Evolutionary conservation across 805 yeast species (phyloP).

Genomic region (Suhomyces emberorum): DNA sequence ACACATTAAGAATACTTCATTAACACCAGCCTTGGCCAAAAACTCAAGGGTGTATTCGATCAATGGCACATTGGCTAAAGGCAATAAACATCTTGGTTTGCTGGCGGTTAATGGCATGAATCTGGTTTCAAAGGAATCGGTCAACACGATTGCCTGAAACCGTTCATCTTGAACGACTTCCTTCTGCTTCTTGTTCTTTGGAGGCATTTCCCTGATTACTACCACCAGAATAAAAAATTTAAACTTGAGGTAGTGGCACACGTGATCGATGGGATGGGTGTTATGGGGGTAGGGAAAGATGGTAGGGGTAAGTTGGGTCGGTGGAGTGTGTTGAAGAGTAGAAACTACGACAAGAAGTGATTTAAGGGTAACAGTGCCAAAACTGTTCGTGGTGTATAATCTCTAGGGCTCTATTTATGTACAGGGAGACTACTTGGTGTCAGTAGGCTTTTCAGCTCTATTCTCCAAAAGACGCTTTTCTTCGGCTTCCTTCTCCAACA

Average conservation of each 20-base stretch:
- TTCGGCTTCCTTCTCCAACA: constrained; percentile 14
- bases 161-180: constrained; percentile 66
- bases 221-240: background rate
- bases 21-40: constrained; percentile 83
- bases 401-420: no score
- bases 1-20: constrained; percentile 87
- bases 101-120: constrained; percentile 89
- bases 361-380: no score
- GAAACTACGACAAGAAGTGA: no score
- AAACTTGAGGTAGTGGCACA: background rate
- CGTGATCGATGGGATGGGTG: no score
- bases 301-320: background rate
- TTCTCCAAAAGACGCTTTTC: constrained; percentile 4
- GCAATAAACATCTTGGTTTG: constrained; percentile 86
- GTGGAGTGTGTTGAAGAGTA: no score
- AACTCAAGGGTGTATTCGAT: constrained; percentile 94
- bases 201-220: constrained; percentile 32
- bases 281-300: background rate
- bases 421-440: no score
- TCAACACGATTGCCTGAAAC: constrained; percentile 89
- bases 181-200: constrained; percentile 49
- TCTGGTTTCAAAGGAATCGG: constrained; percentile 89
- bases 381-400: no score
- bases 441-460: no score
- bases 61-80: constrained; percentile 89